Evolutionary conservation across 768 basidiomycete species (phyloP).

Genomic region (Kwoniella mangroviensis): DNA sequence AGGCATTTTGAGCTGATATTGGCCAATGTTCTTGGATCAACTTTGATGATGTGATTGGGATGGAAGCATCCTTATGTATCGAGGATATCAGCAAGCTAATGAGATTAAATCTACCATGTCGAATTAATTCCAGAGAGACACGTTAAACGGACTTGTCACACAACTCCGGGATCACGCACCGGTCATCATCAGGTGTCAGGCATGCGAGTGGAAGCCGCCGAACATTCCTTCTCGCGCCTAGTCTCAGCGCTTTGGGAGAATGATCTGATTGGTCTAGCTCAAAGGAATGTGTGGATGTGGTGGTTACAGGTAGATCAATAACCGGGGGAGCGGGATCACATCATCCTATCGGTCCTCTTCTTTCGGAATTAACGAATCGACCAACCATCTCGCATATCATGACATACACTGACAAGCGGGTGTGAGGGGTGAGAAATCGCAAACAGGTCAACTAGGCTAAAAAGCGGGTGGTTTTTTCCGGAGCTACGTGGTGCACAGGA

Average conservation of each 20-base stretch:
- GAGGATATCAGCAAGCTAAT: too few relatives aligned
- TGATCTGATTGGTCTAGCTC: neutral
- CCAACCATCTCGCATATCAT: neutral
- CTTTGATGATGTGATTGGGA: too few relatives aligned
- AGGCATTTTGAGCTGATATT: constrained; percentile 17
- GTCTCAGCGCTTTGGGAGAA: neutral
- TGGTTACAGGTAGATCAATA: neutral
- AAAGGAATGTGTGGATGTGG: neutral
- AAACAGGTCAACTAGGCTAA: neutral
- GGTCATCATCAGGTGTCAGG: too few relatives aligned
- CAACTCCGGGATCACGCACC: neutral
- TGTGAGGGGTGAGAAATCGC: neutral
- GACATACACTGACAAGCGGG: neutral
- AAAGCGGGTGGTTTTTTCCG: neutral
- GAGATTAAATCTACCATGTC: too few relatives aligned
- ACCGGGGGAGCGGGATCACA: neutral
- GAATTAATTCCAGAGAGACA: neutral
- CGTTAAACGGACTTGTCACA: neutral
- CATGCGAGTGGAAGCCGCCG: neutral
- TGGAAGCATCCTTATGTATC: too few relatives aligned
- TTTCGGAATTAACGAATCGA: too few relatives aligned
- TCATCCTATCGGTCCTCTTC: too few relatives aligned
- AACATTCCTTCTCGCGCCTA: too few relatives aligned
- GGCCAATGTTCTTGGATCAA: too few relatives aligned
- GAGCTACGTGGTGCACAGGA: neutral